Conservation (phyloP, 1,139 yeast species). For the Diutina catenulata region DNA sequence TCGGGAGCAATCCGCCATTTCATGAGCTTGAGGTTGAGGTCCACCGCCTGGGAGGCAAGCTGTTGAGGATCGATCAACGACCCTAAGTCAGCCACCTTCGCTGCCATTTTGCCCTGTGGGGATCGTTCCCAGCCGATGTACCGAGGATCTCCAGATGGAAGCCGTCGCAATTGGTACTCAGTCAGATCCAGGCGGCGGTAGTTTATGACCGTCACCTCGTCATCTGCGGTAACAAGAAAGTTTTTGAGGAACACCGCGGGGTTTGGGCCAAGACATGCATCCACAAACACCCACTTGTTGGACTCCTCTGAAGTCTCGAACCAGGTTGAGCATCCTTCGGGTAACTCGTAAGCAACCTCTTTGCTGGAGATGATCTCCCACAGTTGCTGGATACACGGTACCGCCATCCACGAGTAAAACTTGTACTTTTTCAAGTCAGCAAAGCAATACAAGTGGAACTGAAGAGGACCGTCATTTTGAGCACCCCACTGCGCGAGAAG, state of each 20-base stretch:
- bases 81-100: conserved; percentile 75
- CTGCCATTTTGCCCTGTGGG: conserved; percentile 56
- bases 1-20: conserved; percentile 93
- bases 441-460: conserved; percentile 56
- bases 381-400: conserved; percentile 46
- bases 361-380: too few relatives aligned
- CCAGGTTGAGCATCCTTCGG: too few relatives aligned
- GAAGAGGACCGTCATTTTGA: conserved; percentile 6
- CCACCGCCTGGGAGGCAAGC: conserved; percentile 85
- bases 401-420: conserved; percentile 83
- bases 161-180: neutral
- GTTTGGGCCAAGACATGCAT: neutral
- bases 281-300: too few relatives aligned
- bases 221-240: neutral
- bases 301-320: too few relatives aligned
- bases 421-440: conserved; percentile 84
- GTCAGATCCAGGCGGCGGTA: neutral
- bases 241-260: neutral
- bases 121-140: conserved; percentile 89
- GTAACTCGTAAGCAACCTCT: too few relatives aligned
- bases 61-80: conserved; percentile 68
- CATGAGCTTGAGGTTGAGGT: conserved; percentile 81
- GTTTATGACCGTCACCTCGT: neutral
- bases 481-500: conserved; percentile 41
- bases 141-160: conserved; percentile 17